Base-by-base conservation (phyloP, 2,329 filamentous ascomycete species). In the Paecilomyces dactylethromorphus region DNA sequence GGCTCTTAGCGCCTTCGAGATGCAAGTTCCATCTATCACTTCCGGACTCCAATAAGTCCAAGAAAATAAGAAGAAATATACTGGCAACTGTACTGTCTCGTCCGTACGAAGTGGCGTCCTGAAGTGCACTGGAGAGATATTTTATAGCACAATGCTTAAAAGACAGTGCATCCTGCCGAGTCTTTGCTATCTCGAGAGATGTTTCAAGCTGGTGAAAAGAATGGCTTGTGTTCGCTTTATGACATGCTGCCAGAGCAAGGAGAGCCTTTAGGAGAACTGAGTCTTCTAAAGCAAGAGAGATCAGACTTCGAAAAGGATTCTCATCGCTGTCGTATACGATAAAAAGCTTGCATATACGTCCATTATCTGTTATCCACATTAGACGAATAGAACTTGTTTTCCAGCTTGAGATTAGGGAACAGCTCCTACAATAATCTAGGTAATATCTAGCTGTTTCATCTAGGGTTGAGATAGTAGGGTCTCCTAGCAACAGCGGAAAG, bases 61-160 rank as follows among this genome's bases (percentile, higher is more conserved):
- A 55, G 15, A 65, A 64, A 3, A 65, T 63, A 1, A 65, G 31
- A 39, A 74, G 65, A 18, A 74, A 74, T 6, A 72, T 68, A 32
- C 66, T 72, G 24, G 72, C 72, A 31, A 74, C 64, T 1, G 66
- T 74, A 1, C 67, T 64, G 32, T 74, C 69, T 7, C 62, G 62
- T 21, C n/a, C 8, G 29, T 55, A 56, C 5, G 58, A 15, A 7
- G 49, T 26, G 5, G 59, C 24, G 39, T 67, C 59, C 1, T 59
- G 32, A 5, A 74, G 29, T 1, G 60, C 60, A 7, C 59, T 58
- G 1, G 69, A 67, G 3, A 74, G 60, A 5, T 67, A 65, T 51
- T 69, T 68, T 35, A 74, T 72, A 1, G 72, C 70, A 32, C 68
- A 68, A 21, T 72, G 66, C 50, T 74, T 74, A 57, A 68, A 74